Conservation (phyloP, 2,329 filamentous ascomycete species). For the Botrytis paeoniae region DNA sequence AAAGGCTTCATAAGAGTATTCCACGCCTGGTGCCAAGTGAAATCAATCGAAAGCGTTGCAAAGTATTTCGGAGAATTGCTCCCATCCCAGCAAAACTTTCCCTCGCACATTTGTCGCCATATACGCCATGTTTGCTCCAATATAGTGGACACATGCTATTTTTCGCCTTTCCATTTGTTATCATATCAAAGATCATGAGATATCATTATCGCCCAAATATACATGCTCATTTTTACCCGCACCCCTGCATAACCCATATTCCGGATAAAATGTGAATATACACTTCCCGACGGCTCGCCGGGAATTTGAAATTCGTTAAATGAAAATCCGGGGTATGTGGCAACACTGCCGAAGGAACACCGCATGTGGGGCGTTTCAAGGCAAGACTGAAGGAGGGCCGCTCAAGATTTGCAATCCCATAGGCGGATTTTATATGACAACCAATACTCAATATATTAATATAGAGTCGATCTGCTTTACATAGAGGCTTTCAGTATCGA, state of each 20-base stretch:
- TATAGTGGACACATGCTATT: not conserved
- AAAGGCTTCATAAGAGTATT: too few relatives aligned
- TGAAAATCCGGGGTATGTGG: constrained; percentile 19
- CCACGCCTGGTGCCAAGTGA: not conserved
- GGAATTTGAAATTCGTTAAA: constrained; percentile 20
- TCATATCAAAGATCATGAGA: not conserved
- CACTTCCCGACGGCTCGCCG: constrained; percentile 24
- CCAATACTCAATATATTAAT: constrained; percentile 16
- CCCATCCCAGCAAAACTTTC: not conserved
- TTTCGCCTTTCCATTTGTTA: not conserved
- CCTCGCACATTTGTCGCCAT: not conserved
- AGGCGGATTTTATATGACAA: constrained; percentile 3
- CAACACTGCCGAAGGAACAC: not conserved
- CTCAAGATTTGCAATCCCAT: not conserved
- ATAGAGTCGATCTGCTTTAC: constrained; percentile 1
- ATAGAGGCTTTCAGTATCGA: not conserved
- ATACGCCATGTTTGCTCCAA: not conserved
- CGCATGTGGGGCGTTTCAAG: constrained; percentile 5
- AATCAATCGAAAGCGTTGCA: not conserved
- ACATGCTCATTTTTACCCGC: not conserved
- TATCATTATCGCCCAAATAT: not conserved
- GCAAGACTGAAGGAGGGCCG: not conserved
- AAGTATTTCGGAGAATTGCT: not conserved
- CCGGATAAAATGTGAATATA: constrained; percentile 9
- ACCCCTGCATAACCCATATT: not conserved